Conservation (phyloP, 805 yeast genomes). For the Vanderwaltozyma tropicalis region DNA sequence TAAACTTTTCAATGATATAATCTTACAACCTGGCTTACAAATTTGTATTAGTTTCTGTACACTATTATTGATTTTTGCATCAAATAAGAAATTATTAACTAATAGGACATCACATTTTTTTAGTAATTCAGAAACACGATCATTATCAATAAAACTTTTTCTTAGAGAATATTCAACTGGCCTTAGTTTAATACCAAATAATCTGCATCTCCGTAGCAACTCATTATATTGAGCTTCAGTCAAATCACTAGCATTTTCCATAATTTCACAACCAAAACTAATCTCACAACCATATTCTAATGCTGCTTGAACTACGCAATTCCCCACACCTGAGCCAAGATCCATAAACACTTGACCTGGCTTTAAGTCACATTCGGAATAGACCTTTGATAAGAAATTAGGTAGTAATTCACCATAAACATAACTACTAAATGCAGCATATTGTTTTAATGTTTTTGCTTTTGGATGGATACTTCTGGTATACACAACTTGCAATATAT, state of each 20-base stretch:
- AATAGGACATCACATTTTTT: conserved; percentile 60
- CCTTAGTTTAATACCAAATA: conserved; percentile 57
- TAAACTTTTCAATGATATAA: conserved; percentile 69
- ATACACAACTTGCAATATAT: conserved; percentile 61
- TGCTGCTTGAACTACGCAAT: conserved; percentile 82
- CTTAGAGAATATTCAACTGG: conserved; percentile 46
- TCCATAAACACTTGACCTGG: conserved; percentile 61
- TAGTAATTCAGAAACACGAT: conserved; percentile 42
- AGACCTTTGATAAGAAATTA: conserved; percentile 56
- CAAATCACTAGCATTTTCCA: conserved; percentile 68
- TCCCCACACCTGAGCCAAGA: conserved; percentile 91
- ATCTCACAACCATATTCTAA: conserved; percentile 64
- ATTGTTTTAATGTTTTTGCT: conserved; percentile 49
- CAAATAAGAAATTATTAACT: conserved; percentile 77
- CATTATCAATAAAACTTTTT: conserved; percentile 64
- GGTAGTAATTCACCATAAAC: conserved; percentile 91
- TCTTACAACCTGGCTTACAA: conserved; percentile 61
- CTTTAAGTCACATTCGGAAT: conserved; percentile 45
- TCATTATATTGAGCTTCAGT: conserved; percentile 52
- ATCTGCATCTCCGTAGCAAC: conserved; percentile 43
- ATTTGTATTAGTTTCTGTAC: conserved; percentile 57
- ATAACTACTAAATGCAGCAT: conserved; percentile 79
- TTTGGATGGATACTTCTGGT: conserved; percentile 71
- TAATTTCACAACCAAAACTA: conserved; percentile 85
- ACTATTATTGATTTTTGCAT: conserved; percentile 56